Evolutionary conservation across 106 monocot genomes (phyloP), one percentile per base, ranked within the genome.

Genomic region (Agapanthus africanus): DNA sequence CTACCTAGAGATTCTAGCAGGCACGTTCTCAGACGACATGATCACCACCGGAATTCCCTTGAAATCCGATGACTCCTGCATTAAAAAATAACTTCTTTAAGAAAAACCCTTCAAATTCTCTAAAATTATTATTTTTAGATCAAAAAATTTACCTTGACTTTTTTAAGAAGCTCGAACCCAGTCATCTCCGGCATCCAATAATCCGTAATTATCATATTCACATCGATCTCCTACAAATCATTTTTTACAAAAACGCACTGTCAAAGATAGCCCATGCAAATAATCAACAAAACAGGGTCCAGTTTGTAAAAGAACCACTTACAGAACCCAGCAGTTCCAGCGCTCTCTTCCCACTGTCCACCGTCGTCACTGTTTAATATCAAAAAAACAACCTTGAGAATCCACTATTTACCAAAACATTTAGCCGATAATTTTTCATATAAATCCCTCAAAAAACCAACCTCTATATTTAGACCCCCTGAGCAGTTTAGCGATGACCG

Each of bases 101-200:
- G n/a, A n/a, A n/a, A n/a, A n/a, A n/a, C n/a, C n/a, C n/a, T n/a
- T n/a, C n/a, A n/a, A n/a, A n/a, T n/a, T n/a, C n/a, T n/a, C n/a
- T n/a, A n/a, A n/a, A n/a, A n/a, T n/a, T n/a, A n/a, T n/a, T n/a
- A n/a, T n/a, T n/a, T n/a, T n/a, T n/a, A n/a, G n/a, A n/a, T n/a
- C n/a, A n/a, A n/a, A n/a, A n/a, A n/a, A n/a, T n/a, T n/a, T 56
- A 91, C 90, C 84, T 91, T 91, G 32, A 91, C 66, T 60, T 73
- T 75, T 69, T 91, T 87, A 0, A 91, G 81, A 46, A 91, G 90
- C 23, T 91, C 90, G 52, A 72, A 83, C 30, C 90, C 90, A 2
- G 87, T 91, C 90, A 91, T 91, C 54, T 79, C 90, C 23, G 90
- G 90, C 90, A 91, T 91, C 54, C 77, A 91, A 65, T 91, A 91